phyloP scores from a whole-genome alignment of 805 yeast genomes.

The Candida xyloterini region DNA sequence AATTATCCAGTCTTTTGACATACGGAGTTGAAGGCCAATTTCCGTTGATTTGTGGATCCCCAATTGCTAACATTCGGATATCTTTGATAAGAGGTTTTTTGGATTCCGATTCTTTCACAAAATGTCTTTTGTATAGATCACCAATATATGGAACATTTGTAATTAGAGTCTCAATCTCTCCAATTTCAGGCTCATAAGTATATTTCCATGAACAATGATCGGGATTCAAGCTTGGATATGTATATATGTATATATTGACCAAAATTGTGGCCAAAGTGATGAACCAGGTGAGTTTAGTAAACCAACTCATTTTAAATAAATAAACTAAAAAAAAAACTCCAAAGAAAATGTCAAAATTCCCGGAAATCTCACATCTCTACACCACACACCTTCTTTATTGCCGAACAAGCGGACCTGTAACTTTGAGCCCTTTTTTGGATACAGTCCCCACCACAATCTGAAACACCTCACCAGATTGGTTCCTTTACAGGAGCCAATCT shows the following conservation, averaged over 20 bases:
- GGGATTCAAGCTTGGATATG: slow-evolving; percentile 66
- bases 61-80: slow-evolving; percentile 75
- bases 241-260: slow-evolving; percentile 63
- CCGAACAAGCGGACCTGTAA: too few relatives aligned
- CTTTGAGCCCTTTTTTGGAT: too few relatives aligned
- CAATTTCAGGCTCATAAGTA: slow-evolving; percentile 21
- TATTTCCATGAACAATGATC: slow-evolving; percentile 61
- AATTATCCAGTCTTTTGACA: slow-evolving; percentile 74
- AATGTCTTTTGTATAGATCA: slow-evolving; percentile 31
- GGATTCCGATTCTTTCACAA: slow-evolving; percentile 24
- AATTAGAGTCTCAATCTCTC: slow-evolving; percentile 19
- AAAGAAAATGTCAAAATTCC: background rate
- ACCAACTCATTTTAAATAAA: background rate
- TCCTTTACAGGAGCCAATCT: too few relatives aligned
- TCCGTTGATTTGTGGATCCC: slow-evolving; percentile 97
- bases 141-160: slow-evolving; percentile 33
- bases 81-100: slow-evolving; percentile 16
- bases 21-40: slow-evolving; percentile 69
- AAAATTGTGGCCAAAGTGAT: slow-evolving; percentile 40
- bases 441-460: too few relatives aligned
- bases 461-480: too few relatives aligned
- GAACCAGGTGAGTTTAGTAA: slow-evolving; percentile 19
- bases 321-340: too few relatives aligned
- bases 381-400: too few relatives aligned
- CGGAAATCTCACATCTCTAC: too few relatives aligned